Base-by-base conservation (phyloP, 371 early-diverging fungal species). In the Saksenaea oblongispora region DNA sequence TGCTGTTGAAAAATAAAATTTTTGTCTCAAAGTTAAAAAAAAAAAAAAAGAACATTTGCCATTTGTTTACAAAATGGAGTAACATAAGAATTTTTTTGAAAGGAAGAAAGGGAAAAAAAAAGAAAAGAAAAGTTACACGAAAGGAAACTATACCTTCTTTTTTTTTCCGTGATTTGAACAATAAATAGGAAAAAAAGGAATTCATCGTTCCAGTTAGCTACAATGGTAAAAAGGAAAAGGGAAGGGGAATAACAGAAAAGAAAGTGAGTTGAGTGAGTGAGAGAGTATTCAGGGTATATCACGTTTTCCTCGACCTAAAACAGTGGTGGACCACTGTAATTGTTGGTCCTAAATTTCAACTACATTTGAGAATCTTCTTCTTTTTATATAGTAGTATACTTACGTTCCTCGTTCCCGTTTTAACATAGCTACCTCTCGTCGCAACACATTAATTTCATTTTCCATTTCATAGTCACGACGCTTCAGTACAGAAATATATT, bases 391-490 rank as follows among this genome's bases (percentile, higher is more conserved):
- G n/a, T n/a, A n/a, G 5, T 41, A 14, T 41, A 47, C 51, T 47
- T 64, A 73, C 74, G 26, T 22, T 47, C 66, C 70, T 70, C 69
- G 61, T 44, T 72, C 70, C 54, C 69, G 67, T 58, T 75, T 78
- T 26, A 80, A 66, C 65, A 65, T 59, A 28, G 62, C 66, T 59
- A 80, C 65, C 35, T 80, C 78, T 31, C 70, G 59, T 36, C 84
- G 66, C 37, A 85, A 59, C 27, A 64, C 68, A 56, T 71, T 69
- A 34, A 85, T 71, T 67, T 85, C 83, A 62, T 67, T 69, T 22
- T 75, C 70, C 76, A 81, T 71, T 57, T 82, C 83, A 57, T 74
- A 78, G 64, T 84, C 81, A 63, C 72, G 76, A n/a, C 74, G 76
- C 37, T 83, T 84, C 39, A 85, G 63, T 27, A 70, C 56, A 13